Percentiles rank a stretch among this genome's conserved stretches.
These are phyloP conservation scores for Trametes polyzona DNA, from an alignment of 1,284 basidiomycete genomes.

Conservation along the genomic window DNA sequence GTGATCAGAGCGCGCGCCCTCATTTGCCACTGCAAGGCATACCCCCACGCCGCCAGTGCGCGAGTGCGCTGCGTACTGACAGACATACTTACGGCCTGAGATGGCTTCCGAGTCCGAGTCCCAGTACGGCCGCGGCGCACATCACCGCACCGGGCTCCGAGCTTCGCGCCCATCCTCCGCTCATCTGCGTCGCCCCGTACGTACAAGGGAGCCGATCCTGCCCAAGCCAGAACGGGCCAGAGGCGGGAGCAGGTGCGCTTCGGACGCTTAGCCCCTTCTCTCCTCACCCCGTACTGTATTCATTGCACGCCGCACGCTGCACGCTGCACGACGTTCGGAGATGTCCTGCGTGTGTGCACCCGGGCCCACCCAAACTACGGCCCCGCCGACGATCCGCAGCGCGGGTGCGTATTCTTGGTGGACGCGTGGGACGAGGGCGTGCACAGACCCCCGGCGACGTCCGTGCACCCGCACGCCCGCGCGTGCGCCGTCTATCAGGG, in stretches of 20 bases:
- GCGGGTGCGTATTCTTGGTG: neutral
- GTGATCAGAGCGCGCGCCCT: no score
- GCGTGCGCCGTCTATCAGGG: neutral
- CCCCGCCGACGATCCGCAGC: slow-evolving; percentile 1
- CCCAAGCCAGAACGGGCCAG: no score
- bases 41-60: neutral
- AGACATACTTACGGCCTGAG: neutral
- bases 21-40: no score
- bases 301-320: neutral
- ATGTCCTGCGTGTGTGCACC: no score
- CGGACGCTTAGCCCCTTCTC: no score
- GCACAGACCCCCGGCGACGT: neutral
- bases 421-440: neutral
- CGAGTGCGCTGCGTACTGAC: neutral
- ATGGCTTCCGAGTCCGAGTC: neutral
- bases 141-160: slow-evolving; percentile 6
- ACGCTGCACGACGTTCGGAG: no score
- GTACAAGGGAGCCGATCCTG: neutral
- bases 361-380: no score
- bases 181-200: neutral
- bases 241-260: no score
- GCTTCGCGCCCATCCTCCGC: neutral
- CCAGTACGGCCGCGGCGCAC: neutral
- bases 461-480: neutral
- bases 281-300: no score